phyloP scores from a whole-genome alignment of 1,284 basidiomycete species.

The Trichosporon sp. region DNA sequence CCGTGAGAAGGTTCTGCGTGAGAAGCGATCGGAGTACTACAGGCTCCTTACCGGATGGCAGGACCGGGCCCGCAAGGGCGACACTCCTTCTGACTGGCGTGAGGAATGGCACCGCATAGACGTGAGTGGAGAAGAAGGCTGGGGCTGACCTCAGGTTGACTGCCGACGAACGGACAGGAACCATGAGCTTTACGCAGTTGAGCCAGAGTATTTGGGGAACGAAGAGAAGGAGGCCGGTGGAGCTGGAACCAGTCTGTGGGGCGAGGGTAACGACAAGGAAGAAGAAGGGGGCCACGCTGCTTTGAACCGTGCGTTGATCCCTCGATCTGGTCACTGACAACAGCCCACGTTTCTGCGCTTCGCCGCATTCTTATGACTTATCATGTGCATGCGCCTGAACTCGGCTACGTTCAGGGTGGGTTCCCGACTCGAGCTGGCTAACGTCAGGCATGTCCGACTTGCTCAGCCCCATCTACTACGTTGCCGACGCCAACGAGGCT shows the following conservation, averaged over 20 bases:
- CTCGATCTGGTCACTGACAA: not conserved
- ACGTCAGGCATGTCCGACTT: constrained; percentile 94
- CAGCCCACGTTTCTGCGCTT: constrained; percentile 47
- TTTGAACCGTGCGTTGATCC: constrained; percentile 56
- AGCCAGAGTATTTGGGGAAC: constrained; percentile 36
- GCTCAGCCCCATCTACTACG: constrained; percentile 86
- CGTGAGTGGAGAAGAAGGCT: constrained; percentile 31
- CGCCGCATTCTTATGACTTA: constrained; percentile 77
- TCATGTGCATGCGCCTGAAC: constrained; percentile 80
- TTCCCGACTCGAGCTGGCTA: not conserved
- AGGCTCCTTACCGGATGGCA: constrained; percentile 72
- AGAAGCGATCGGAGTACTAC: constrained; percentile 65
- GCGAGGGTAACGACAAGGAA: constrained; percentile 52
- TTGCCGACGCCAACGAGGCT: constrained; percentile 82
- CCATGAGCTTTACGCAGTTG: constrained; percentile 74
- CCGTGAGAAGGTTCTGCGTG: constrained; percentile 56
- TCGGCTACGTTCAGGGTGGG: constrained; percentile 56
- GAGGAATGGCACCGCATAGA: constrained; percentile 52
- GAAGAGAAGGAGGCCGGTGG: constrained; percentile 43
- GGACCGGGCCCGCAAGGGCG: constrained; percentile 30
- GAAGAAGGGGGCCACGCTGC: constrained; percentile 74
- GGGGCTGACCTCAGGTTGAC: constrained; percentile 65
- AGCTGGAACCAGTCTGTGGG: constrained; percentile 27
- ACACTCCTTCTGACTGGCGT: constrained; percentile 41
- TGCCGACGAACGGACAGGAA: constrained; percentile 93